Evolutionary conservation across 78 protist genomes (phyloP).

Genomic region (slime mould (Dictyostelium discoideum)): DNA sequence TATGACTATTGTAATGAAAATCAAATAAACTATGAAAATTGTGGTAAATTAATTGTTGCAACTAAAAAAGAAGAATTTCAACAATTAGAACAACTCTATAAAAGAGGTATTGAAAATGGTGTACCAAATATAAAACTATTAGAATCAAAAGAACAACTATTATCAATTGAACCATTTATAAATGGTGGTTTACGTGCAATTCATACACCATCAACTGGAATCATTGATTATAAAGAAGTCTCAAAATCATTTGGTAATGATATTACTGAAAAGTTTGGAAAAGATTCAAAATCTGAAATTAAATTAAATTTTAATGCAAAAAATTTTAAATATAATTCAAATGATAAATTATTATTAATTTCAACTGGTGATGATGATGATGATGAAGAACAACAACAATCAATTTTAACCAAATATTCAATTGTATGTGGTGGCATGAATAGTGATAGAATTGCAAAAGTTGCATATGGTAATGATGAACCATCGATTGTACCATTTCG

Average conservation of each 20-base stretch:
- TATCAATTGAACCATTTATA: slow-evolving; percentile 55
- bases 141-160: slow-evolving; percentile 1
- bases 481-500: slow-evolving; percentile 59
- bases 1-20: slow-evolving; percentile 60
- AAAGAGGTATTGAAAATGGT: slow-evolving; percentile 81
- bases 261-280: slow-evolving; percentile 12
- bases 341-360: background rate
- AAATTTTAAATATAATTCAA: background rate
- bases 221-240: slow-evolving; percentile 56
- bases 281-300: background rate
- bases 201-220: slow-evolving; percentile 86
- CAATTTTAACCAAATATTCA: slow-evolving; percentile 4
- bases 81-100: slow-evolving; percentile 40
- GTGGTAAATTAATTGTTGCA: slow-evolving; percentile 89
- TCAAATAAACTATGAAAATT: slow-evolving; percentile 19
- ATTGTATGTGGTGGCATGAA: slow-evolving; percentile 83
- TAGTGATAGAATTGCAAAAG: slow-evolving; percentile 40
- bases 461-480: slow-evolving; percentile 27
- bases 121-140: slow-evolving; percentile 68
- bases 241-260: slow-evolving; percentile 20
- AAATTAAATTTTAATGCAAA: slow-evolving; percentile 38
- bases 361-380: background rate
- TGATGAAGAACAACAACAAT: background rate
- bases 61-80: background rate
- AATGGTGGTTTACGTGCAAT: slow-evolving; percentile 67